A percentile compares a stretch with the other conserved stretches of the same genome.
Conservation (phyloP, 306 rosid genomes). For the Vigna hirtella region DNA sequence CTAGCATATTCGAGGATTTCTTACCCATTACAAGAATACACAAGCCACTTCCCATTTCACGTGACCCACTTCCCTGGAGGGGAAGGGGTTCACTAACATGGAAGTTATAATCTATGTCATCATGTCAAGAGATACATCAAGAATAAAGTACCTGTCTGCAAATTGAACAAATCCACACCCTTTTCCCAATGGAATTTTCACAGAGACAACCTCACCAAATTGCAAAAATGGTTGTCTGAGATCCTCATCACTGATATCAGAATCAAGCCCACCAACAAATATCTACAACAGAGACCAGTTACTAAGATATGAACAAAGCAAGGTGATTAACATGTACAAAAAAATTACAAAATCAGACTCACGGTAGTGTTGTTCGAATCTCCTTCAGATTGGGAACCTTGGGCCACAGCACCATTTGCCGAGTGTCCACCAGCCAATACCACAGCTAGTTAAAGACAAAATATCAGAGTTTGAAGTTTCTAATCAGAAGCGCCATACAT, state of each 20-base stretch:
- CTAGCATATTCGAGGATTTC: conserved; percentile 21
- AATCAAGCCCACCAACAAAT: conserved; percentile 98
- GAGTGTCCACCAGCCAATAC: conserved; percentile 91
- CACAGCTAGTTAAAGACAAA: conserved; percentile 64
- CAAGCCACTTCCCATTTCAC: conserved; percentile 11
- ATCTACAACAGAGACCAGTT: conserved; percentile 59
- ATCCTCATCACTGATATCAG: conserved; percentile 89
- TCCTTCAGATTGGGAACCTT: conserved; percentile 83
- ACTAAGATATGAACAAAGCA: conserved; percentile 31
- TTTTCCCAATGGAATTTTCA: conserved; percentile 93
- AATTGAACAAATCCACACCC: conserved; percentile 99
- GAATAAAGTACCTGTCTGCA: conserved; percentile 73
- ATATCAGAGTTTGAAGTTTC: conserved; percentile 38
- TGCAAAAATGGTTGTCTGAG: conserved; percentile 90
- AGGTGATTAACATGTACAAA: conserved; percentile 13
- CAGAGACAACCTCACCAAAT: conserved; percentile 91
- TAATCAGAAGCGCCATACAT: conserved; percentile 32
- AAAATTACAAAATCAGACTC: conserved; percentile 49
- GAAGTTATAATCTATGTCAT: conserved; percentile 13
- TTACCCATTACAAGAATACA: conserved; percentile 37
- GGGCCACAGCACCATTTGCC: conserved; percentile 70
- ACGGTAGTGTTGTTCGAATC: conserved; percentile 92
- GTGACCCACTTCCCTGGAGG: neutral
- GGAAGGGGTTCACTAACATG: conserved; percentile 23
- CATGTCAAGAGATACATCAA: conserved; percentile 28